Evolutionary conservation across 495 filamentous ascomycete species (phyloP).

Genomic region (Chaetomium fimeti): DNA sequence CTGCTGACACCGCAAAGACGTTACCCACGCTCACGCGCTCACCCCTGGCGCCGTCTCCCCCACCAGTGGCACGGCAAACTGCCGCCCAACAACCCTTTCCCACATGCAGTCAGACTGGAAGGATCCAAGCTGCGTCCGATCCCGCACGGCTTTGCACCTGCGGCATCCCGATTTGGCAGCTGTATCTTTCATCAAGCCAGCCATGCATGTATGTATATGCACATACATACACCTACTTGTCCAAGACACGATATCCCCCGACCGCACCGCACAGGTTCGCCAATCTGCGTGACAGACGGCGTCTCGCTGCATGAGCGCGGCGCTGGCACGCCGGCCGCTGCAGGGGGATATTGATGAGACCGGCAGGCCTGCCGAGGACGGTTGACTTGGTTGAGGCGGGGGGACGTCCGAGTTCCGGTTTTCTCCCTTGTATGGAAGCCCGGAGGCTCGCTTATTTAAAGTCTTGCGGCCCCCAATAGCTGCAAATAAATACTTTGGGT

Average conservation of each 20-base stretch:
- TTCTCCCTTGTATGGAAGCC: too few species aligned
- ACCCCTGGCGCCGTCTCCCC: background rate
- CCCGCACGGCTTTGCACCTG: background rate
- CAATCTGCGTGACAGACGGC: too few species aligned
- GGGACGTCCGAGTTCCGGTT: background rate
- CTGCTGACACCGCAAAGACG: background rate
- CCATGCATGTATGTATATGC: background rate
- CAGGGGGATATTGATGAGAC: background rate
- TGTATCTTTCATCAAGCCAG: background rate
- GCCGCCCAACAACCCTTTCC: constrained; percentile 1
- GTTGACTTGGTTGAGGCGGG: background rate
- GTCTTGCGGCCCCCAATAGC: too few species aligned
- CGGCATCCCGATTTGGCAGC: background rate
- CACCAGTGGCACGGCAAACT: background rate
- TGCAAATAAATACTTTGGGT: too few species aligned
- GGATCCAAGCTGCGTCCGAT: constrained; percentile 10
- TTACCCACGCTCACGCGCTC: background rate
- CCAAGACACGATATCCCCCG: background rate
- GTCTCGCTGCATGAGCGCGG: background rate
- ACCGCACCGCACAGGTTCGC: background rate
- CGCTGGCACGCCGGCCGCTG: background rate
- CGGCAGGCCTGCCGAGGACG: background rate
- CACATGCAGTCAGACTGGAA: background rate
- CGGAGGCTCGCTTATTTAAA: too few species aligned
- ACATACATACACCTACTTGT: too few species aligned